Conservation (phyloP, 306 rosid genomes). For the Pueraria montana region DNA sequence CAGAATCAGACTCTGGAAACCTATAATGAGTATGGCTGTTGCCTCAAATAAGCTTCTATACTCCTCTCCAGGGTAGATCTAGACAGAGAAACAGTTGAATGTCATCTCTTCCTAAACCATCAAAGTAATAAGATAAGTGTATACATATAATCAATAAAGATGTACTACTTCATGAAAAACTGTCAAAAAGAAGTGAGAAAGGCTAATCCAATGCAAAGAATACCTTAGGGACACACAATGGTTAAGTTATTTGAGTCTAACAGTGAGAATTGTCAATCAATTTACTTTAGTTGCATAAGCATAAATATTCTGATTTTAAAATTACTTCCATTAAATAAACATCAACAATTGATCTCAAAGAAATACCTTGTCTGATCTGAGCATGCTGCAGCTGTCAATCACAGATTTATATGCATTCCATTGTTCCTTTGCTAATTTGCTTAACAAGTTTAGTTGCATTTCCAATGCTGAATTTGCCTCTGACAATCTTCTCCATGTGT, state of each 20-base stretch:
- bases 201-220: conserved; percentile 28
- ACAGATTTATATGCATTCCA: conserved; percentile 82
- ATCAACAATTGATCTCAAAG: conserved; percentile 35
- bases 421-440: conserved; percentile 75
- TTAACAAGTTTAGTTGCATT: conserved; percentile 68
- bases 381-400: conserved; percentile 72
- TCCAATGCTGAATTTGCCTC: conserved; percentile 84
- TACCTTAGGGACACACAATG: not conserved
- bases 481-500: conserved; percentile 89
- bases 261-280: conserved; percentile 36
- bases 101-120: conserved; percentile 20
- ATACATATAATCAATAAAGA: conserved; percentile 23
- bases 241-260: conserved; percentile 25
- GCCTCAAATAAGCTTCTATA: conserved; percentile 39
- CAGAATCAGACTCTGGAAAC: conserved; percentile 13
- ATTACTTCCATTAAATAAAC: conserved; percentile 36
- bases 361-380: conserved; percentile 79
- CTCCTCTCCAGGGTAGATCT: not conserved
- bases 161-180: conserved; percentile 32
- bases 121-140: conserved; percentile 24
- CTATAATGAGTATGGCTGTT: not conserved
- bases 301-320: conserved; percentile 27
- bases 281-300: conserved; percentile 22
- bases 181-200: not conserved
- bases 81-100: conserved; percentile 7